phyloP scores from a whole-genome alignment of 192 early-diverging fungal genomes.

The Haplosporangium gracile region DNA sequence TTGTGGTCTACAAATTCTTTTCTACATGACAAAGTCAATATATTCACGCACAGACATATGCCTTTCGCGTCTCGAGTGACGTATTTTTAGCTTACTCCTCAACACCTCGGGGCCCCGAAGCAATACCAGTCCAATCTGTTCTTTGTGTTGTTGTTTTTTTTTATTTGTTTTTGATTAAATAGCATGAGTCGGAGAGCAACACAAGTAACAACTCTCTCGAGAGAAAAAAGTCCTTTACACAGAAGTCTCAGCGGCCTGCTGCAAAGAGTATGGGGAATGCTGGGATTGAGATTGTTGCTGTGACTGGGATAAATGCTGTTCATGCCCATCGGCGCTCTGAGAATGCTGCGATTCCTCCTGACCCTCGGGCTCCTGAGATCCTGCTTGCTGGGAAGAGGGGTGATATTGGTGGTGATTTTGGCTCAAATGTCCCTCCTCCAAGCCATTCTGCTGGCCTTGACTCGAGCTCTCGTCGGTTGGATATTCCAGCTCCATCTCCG shows the following conservation, averaged over 20 bases:
- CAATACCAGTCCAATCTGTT: too few relatives aligned
- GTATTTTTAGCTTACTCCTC: too few relatives aligned
- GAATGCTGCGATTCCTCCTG: not conserved
- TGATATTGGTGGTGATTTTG: not conserved
- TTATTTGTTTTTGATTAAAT: not conserved
- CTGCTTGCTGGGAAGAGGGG: not conserved
- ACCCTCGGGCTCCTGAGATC: not conserved
- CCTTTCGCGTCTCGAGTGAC: too few relatives aligned
- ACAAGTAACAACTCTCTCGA: not conserved
- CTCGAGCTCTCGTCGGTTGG: not conserved
- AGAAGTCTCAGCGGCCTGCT: constrained; percentile 9
- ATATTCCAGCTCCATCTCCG: constrained; percentile 24
- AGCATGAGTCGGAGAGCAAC: not conserved
- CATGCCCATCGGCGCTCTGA: not conserved
- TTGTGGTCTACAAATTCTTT: too few relatives aligned
- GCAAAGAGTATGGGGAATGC: constrained; percentile 3
- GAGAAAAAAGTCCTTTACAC: not conserved
- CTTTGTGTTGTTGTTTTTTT: too few relatives aligned
- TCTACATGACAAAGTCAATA: too few relatives aligned
- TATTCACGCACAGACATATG: too few relatives aligned
- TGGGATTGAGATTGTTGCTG: not conserved
- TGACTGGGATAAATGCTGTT: not conserved
- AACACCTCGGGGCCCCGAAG: too few relatives aligned
- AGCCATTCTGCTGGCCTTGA: not conserved
- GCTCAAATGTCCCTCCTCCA: not conserved